A percentile compares a stretch with the other conserved stretches of the same genome.
Evolutionary conservation across 441 rosid genomes (phyloP).

Genomic region (Croton setiger): DNA sequence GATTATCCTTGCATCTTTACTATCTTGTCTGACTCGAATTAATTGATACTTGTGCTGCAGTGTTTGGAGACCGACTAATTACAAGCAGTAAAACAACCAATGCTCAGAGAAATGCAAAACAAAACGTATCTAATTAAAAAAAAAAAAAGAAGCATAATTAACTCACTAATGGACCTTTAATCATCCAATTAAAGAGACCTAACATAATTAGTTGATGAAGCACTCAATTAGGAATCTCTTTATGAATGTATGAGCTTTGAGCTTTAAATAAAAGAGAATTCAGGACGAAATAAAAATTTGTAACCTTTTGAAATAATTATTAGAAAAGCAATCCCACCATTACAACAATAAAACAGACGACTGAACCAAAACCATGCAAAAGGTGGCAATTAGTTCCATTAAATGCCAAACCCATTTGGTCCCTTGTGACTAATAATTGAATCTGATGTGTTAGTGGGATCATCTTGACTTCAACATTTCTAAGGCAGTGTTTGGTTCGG

Average conservation of each 20-base stretch:
- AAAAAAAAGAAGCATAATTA: no score
- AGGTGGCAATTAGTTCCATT: not conserved
- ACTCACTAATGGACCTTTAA: not conserved
- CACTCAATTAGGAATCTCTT: conserved; percentile 3
- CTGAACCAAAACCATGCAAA: not conserved
- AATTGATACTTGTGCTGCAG: no score
- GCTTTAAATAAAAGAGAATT: not conserved
- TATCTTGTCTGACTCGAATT: no score
- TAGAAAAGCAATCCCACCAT: conserved; percentile 10
- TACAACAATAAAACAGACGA: not conserved
- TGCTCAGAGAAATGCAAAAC: no score
- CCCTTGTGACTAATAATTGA: not conserved
- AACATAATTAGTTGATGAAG: not conserved
- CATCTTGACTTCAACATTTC: not conserved
- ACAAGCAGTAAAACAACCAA: no score
- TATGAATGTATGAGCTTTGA: no score
- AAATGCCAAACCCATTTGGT: not conserved
- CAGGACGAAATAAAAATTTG: not conserved
- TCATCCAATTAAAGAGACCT: not conserved
- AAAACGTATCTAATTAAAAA: no score
- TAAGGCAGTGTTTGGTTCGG: no score
- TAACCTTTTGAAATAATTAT: no score
- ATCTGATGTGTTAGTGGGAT: not conserved
- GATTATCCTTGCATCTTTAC: no score
- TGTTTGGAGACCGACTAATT: no score